Evolutionary conservation across 108 stramenopile species (phyloP), one percentile per base, ranked within the genome.

Genomic region (Cyclotella sp.): DNA sequence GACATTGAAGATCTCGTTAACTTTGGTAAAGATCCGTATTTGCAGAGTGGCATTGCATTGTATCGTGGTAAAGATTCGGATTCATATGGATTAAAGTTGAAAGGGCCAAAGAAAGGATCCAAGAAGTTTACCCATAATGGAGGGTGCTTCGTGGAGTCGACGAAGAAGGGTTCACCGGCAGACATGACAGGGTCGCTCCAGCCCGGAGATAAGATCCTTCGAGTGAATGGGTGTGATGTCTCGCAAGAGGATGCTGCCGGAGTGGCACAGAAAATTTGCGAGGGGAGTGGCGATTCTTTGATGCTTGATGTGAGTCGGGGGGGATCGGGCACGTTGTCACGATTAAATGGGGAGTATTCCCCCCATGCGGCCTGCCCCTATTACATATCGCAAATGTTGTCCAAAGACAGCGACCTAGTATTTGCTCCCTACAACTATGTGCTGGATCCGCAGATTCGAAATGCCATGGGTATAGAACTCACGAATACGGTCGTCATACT

Each of bases 351-450:
- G 41, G 60, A 42, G 12, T 87, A 90, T 63, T 85, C 90, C 0
- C 62, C 82, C 22, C 85, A 88, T 67, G 61, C 90, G 2, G 76
- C 84, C 0, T 99, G 97, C 78, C 97, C 97, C 14, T 99, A 97
- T 74, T 98, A 93, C 68, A 61, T 91, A 43, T 85, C 89, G 0
- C 87, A 94, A 24, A 88, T 82, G 42, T 55, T 87, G 1, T 74
- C 86, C 6, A 76, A 79, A 14, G 73, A 84, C 63, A 90, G 97
- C 5, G 97, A 98, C 59, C 74, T 99, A 19, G 86, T 98, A n/a
- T 95, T 98, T 74, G 87, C 93, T 68, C 97, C 98, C 0, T 99
- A 99, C 87, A 98, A 98, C 81, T 99, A 99, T 64, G 76, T 94
- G 29, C 63, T 99, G 45, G 97, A 99, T 76, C 85, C 96, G 18